phyloP scores from a whole-genome alignment of 1,139 yeast genomes.

The Hanseniaspora uvarum region DNA sequence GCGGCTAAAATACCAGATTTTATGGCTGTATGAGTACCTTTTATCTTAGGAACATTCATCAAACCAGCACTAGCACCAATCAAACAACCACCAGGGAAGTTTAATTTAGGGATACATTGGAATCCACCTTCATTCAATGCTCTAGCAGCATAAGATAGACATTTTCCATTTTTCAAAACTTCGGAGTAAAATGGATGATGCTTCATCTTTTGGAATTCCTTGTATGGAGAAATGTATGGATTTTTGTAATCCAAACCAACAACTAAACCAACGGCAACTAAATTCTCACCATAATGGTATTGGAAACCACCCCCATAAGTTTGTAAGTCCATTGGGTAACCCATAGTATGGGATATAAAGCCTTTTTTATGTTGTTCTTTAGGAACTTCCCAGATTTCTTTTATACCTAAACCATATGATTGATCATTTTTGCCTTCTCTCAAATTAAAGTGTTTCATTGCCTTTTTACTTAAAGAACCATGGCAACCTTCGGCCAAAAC shows the following conservation, averaged over 20 bases:
- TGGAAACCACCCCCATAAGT: conserved; percentile 95
- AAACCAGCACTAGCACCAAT: conserved; percentile 96
- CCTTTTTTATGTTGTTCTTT: conserved; percentile 77
- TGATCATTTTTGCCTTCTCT: conserved; percentile 63
- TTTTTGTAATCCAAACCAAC: conserved; percentile 86
- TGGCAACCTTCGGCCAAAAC: conserved; percentile 95
- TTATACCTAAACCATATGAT: conserved; percentile 88
- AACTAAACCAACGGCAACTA: conserved; percentile 82
- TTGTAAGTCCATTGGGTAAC: conserved; percentile 65
- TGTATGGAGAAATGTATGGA: conserved; percentile 90
- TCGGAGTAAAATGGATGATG: conserved; percentile 76
- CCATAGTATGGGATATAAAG: conserved; percentile 76
- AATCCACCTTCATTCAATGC: conserved; percentile 93
- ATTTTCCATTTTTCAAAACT: conserved; percentile 76
- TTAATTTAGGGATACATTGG: conserved; percentile 78
- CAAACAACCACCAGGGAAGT: conserved; percentile 90
- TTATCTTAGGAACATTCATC: conserved; percentile 90
- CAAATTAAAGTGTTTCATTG: conserved; percentile 55
- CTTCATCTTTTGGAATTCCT: conserved; percentile 90
- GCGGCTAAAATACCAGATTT: conserved; percentile 93
- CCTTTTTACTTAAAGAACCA: conserved; percentile 78
- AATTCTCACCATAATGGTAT: conserved; percentile 90
- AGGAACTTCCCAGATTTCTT: conserved; percentile 94
- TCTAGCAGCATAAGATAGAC: conserved; percentile 88
- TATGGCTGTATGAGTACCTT: conserved; percentile 97